Conservation (phyloP, 208 protist species). For the Trypanosoma mega region DNA sequence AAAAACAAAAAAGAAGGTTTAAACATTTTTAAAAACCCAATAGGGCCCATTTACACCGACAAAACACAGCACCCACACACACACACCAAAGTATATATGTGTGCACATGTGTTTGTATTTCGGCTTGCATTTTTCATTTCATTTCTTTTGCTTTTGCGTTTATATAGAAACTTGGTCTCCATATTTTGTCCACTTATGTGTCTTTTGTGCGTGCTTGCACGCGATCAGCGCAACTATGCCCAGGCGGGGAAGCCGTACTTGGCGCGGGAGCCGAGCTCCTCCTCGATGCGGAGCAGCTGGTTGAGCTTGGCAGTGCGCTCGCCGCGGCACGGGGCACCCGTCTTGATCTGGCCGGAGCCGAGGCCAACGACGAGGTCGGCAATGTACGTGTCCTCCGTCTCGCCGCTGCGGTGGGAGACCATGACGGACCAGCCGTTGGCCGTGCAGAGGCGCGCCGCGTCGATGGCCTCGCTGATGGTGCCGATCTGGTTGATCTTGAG, state of each 20-base stretch:
- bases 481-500: conserved; percentile 99
- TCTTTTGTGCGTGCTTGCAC: background rate
- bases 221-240: conserved; percentile 23
- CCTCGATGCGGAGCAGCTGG: conserved; percentile 98
- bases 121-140: background rate
- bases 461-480: conserved; percentile 96
- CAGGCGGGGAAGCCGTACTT: conserved; percentile 82
- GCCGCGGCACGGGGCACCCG: conserved; percentile 97
- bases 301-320: conserved; percentile 99
- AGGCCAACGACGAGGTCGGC: conserved; percentile 98
- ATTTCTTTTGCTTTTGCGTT: background rate
- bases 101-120: background rate
- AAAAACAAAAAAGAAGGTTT: background rate
- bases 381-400: conserved; percentile 99
- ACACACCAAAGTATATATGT: background rate
- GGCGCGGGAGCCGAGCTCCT: conserved; percentile 84
- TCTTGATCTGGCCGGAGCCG: conserved; percentile 98
- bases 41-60: no score
- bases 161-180: background rate
- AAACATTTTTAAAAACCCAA: no score
- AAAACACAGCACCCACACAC: background rate
- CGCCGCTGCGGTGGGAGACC: conserved; percentile 97
- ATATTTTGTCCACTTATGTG: background rate
- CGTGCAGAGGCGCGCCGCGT: conserved; percentile 91
- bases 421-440: conserved; percentile 82